phyloP scores from a whole-genome alignment of 768 basidiomycete genomes.

The Lactifluus subvellereus region DNA sequence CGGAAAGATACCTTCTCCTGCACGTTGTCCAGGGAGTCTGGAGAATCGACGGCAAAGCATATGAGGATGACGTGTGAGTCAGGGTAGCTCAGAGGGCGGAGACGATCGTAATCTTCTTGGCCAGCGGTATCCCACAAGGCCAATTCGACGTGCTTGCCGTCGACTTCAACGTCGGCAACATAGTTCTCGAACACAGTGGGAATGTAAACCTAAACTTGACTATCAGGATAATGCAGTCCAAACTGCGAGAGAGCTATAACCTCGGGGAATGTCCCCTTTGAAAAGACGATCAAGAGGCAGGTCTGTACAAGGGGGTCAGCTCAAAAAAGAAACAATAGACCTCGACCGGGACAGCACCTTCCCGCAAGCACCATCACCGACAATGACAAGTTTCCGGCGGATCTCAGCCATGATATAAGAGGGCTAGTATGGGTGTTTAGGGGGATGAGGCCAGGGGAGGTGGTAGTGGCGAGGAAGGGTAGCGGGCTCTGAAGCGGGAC shows the following conservation, averaged over 20 bases:
- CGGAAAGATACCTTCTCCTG: constrained; percentile 85
- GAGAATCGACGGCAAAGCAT: constrained; percentile 97
- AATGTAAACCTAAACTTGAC: constrained; percentile 76
- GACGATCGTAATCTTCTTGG: constrained; percentile 98
- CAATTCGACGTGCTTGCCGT: constrained; percentile 96
- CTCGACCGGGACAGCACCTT: constrained; percentile 47
- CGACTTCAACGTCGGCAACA: constrained; percentile 97
- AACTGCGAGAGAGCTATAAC: constrained; percentile 36
- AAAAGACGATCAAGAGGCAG: constrained; percentile 83
- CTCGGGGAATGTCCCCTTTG: constrained; percentile 95
- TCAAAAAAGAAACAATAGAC: not conserved
- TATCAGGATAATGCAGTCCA: constrained; percentile 2
- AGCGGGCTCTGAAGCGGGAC: constrained; percentile 25
- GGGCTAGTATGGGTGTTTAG: constrained; percentile 10
- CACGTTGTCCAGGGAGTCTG: constrained; percentile 98
- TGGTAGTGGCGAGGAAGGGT: constrained; percentile 17
- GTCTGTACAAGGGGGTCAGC: constrained; percentile 14
- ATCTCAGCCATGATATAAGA: constrained; percentile 78
- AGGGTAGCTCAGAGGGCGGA: constrained; percentile 95
- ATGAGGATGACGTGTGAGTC: constrained; percentile 99
- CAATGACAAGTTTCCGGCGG: constrained; percentile 97
- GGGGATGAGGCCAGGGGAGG: constrained; percentile 11
- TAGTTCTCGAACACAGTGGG: constrained; percentile 99
- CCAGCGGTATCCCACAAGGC: constrained; percentile 99
- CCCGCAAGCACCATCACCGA: constrained; percentile 97